A percentile compares a stretch with the other conserved stretches of the same genome.
phyloP scores from a whole-genome alignment of 1,284 basidiomycete species.

The Inonotus obliquus region DNA sequence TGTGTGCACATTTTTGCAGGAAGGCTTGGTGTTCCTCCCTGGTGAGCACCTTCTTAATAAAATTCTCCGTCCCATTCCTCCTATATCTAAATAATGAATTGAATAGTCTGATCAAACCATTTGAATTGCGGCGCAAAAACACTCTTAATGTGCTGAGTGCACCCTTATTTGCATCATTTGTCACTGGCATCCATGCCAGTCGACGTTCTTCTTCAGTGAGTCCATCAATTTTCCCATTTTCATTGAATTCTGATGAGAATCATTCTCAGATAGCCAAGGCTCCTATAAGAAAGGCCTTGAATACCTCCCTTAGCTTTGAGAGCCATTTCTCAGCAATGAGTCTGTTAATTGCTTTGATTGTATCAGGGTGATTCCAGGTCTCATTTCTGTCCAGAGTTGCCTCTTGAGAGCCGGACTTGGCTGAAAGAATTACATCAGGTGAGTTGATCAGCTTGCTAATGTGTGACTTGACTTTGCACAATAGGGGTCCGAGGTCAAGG shows the following conservation, averaged over 20 bases:
- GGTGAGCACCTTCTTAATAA: background rate
- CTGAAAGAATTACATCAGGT: conserved; percentile 21
- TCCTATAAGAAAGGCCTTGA: conserved; percentile 14
- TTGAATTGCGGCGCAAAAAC: background rate
- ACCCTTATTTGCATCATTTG: background rate
- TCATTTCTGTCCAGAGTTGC: conserved; percentile 15
- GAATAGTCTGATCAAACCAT: background rate
- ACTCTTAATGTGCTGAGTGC: background rate
- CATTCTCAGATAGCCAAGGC: conserved; percentile 11
- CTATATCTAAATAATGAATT: background rate
- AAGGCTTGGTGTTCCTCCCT: background rate
- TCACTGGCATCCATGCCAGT: too few species aligned
- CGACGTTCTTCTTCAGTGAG: too few species aligned
- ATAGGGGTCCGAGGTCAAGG: conserved; percentile 27
- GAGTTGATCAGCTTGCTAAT: conserved; percentile 22
- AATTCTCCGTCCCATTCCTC: background rate
- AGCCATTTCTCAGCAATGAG: background rate
- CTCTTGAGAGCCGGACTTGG: background rate
- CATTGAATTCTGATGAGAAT: too few species aligned
- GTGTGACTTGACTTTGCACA: conserved; percentile 21
- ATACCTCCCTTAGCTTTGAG: conserved; percentile 6
- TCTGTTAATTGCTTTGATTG: conserved; percentile 9
- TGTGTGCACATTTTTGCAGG: background rate
- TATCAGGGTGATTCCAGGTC: conserved; percentile 7
- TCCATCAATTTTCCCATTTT: too few species aligned